Evolutionary conservation across 495 filamentous ascomycete species (phyloP).

Genomic region (Umbilicaria muhlenbergii): DNA sequence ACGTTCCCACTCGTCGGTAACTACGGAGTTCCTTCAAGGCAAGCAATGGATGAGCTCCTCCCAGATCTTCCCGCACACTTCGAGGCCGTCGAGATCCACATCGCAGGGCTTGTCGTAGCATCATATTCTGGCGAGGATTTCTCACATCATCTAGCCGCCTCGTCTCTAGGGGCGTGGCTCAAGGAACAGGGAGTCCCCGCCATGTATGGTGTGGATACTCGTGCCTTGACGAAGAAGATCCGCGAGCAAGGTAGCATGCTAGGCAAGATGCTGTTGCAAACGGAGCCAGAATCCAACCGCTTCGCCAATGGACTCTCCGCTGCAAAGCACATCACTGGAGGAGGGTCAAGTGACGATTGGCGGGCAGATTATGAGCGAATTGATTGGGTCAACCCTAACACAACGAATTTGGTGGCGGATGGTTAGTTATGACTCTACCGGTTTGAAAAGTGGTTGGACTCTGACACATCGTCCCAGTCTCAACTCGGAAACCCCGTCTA

Average conservation of each 20-base stretch:
- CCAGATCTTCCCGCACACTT: slow-evolving; percentile 78
- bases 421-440: slow-evolving; percentile 42
- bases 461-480: slow-evolving; percentile 44
- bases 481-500: slow-evolving; percentile 63
- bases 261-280: slow-evolving; percentile 69
- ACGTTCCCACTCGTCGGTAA: slow-evolving; percentile 87
- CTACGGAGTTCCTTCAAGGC: slow-evolving; percentile 84
- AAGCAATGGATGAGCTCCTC: slow-evolving; percentile 65
- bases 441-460: slow-evolving; percentile 10
- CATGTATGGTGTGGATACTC: slow-evolving; percentile 89
- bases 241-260: slow-evolving; percentile 92
- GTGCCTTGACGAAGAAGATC: slow-evolving; percentile 86
- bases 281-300: slow-evolving; percentile 34
- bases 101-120: slow-evolving; percentile 77
- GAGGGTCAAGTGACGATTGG: slow-evolving; percentile 34
- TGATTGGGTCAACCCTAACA: slow-evolving; percentile 85
- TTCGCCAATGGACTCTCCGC: slow-evolving; percentile 19
- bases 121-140: slow-evolving; percentile 87
- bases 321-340: slow-evolving; percentile 8
- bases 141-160: slow-evolving; percentile 81
- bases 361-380: slow-evolving; percentile 53
- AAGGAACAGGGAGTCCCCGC: slow-evolving; percentile 93
- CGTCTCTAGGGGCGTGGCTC: slow-evolving; percentile 84
- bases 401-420: slow-evolving; percentile 79
- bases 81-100: slow-evolving; percentile 80